Conservation (phyloP, 192 early-diverging fungal species). For the Backusella psychrophila region DNA sequence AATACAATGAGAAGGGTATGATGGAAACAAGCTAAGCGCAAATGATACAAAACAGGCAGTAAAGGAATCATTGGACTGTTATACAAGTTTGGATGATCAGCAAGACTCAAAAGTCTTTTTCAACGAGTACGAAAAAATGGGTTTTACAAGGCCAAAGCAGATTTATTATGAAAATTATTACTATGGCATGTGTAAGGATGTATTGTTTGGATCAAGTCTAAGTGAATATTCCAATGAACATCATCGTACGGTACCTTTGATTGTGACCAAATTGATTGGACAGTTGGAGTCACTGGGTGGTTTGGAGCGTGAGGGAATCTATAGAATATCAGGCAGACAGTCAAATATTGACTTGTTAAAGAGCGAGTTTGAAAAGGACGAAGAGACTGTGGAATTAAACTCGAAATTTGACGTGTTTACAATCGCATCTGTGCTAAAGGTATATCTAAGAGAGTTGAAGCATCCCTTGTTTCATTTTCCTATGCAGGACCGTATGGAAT, state of each 20-base stretch:
- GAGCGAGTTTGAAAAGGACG: conserved; percentile 35
- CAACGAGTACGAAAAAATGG: conserved; percentile 19
- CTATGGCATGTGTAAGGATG: conserved; percentile 13
- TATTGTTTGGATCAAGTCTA: conserved; percentile 34
- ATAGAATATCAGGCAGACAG: conserved; percentile 38
- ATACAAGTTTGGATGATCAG: conserved; percentile 5
- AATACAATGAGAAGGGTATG: neutral
- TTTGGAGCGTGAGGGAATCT: conserved; percentile 37
- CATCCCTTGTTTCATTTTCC: conserved; percentile 58
- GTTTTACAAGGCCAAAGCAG: conserved; percentile 8
- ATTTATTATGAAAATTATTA: conserved; percentile 14
- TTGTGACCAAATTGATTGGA: conserved; percentile 31
- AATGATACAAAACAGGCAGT: neutral
- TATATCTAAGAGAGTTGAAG: conserved; percentile 63
- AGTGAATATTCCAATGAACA: conserved; percentile 25
- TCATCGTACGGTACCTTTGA: conserved; percentile 23
- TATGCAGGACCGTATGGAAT: conserved; percentile 48
- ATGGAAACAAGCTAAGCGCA: neutral
- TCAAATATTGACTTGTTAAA: conserved; percentile 28
- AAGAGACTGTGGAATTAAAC: conserved; percentile 18
- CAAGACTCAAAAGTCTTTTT: conserved; percentile 15
- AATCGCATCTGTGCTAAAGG: conserved; percentile 58
- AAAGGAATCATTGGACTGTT: conserved; percentile 3
- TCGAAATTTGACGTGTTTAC: conserved; percentile 51
- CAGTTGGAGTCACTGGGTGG: conserved; percentile 27